Conservation (phyloP, 352 stramenopile species). For the Pseudoperonospora humuli region DNA sequence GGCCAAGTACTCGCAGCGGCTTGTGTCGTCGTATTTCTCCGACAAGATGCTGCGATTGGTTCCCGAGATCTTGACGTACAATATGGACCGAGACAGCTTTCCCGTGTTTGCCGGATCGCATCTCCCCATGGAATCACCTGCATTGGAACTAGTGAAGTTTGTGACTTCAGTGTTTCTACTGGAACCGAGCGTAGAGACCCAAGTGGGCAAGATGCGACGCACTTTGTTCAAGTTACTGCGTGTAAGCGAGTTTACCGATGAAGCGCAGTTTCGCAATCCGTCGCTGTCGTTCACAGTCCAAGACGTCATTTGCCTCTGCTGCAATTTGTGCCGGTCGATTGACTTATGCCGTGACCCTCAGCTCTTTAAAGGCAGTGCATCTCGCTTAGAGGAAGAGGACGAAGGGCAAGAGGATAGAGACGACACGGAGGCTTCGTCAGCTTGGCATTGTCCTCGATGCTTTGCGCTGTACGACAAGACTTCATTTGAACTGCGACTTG, state of each 20-base stretch:
- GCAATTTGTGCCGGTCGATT: conserved; percentile 92
- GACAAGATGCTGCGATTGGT: conserved; percentile 75
- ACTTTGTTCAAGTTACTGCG: conserved; percentile 84
- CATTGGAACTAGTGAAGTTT: conserved; percentile 97
- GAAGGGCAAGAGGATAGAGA: conserved; percentile 21
- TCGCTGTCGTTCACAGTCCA: conserved; percentile 92
- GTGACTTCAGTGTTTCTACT: conserved; percentile 90
- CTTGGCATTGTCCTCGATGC: conserved; percentile 91
- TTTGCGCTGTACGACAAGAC: conserved; percentile 85
- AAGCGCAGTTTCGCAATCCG: conserved; percentile 90
- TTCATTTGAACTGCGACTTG: conserved; percentile 86
- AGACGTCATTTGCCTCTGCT: conserved; percentile 95
- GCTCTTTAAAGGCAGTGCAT: conserved; percentile 73
- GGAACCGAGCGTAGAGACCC: conserved; percentile 86
- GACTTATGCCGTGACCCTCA: conserved; percentile 93
- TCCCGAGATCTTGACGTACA: conserved; percentile 65
- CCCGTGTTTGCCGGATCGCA: conserved; percentile 82
- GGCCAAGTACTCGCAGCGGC: conserved; percentile 58
- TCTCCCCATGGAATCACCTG: conserved; percentile 71
- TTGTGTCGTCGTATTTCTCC: conserved; percentile 67
- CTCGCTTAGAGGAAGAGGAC: conserved; percentile 14
- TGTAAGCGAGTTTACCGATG: conserved; percentile 65
- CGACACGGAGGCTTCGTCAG: conserved; percentile 4
- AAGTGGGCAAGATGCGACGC: conserved; percentile 88
- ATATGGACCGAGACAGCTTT: conserved; percentile 63